phyloP scores from a whole-genome alignment of 1,284 basidiomycete species.

The Leccinum subfulvum region DNA sequence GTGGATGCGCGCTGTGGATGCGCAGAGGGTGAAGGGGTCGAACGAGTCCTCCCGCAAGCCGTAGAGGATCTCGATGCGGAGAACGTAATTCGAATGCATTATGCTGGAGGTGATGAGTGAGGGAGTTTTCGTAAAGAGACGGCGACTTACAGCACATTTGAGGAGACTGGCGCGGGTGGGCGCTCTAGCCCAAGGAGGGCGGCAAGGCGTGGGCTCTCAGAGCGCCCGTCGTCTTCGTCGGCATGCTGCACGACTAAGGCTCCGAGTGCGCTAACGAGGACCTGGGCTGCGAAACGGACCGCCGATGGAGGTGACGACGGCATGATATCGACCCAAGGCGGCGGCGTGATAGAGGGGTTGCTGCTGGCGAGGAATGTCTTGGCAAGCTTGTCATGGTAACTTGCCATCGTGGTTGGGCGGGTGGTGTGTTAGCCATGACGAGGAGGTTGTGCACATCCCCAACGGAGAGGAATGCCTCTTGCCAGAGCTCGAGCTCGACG shows the following conservation, averaged over 20 bases:
- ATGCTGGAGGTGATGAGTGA: too few species aligned
- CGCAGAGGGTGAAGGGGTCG: constrained; percentile 80
- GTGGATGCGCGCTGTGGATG: constrained; percentile 39
- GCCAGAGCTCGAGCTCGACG: constrained; percentile 98
- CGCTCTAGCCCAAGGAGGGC: too few species aligned
- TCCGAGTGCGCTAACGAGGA: constrained; percentile 86
- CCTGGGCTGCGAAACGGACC: constrained; percentile 78
- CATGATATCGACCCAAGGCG: constrained; percentile 9
- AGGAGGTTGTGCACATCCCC: constrained; percentile 81
- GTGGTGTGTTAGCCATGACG: constrained; percentile 75
- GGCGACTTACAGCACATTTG: too few species aligned
- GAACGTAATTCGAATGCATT: too few species aligned
- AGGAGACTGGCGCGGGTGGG: too few species aligned
- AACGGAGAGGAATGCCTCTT: too few species aligned
- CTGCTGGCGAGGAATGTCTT: constrained; percentile 95
- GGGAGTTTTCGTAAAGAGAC: too few species aligned
- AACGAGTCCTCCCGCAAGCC: constrained; percentile 8
- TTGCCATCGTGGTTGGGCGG: constrained; percentile 95
- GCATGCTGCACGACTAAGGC: too few species aligned
- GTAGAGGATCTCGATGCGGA: too few species aligned
- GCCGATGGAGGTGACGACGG: constrained; percentile 63
- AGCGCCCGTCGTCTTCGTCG: too few species aligned
- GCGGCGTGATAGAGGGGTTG: constrained; percentile 93
- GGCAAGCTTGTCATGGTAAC: constrained; percentile 95
- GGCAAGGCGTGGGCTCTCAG: too few species aligned